Evolutionary conservation across 495 filamentous ascomycete species (phyloP).

Genomic region (Aspergillus sclerotioniger): DNA sequence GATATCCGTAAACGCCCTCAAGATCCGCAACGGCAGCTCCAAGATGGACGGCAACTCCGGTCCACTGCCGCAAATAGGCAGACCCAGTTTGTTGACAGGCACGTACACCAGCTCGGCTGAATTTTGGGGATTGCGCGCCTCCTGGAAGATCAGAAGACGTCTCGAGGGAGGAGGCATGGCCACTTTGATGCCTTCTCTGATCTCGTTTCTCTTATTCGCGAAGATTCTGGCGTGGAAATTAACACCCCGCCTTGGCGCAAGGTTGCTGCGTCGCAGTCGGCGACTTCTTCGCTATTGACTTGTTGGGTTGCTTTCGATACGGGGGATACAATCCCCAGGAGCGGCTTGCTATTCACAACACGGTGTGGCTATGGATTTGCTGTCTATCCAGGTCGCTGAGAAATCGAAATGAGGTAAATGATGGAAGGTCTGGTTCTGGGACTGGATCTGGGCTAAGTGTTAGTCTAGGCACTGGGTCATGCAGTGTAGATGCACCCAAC

Average conservation of each 20-base stretch:
- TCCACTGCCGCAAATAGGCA: constrained; percentile 39
- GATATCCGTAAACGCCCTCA: constrained; percentile 44
- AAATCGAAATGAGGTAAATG: not conserved
- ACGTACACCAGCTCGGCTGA: constrained; percentile 33
- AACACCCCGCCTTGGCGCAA: not conserved
- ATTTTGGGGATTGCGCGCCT: constrained; percentile 33
- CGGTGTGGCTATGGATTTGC: no score
- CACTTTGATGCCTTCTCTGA: not conserved
- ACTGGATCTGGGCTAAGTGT: not conserved
- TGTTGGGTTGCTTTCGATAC: no score
- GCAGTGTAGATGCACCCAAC: not conserved
- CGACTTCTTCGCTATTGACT: no score
- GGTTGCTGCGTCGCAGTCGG: no score
- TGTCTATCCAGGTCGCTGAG: not conserved
- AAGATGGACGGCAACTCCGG: constrained; percentile 40
- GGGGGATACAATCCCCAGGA: no score
- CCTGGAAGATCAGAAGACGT: constrained; percentile 41
- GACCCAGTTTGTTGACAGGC: constrained; percentile 44
- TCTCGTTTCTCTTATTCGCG: not conserved
- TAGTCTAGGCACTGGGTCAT: not conserved
- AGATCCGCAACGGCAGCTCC: constrained; percentile 37
- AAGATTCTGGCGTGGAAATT: not conserved
- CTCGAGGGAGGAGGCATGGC: constrained; percentile 11
- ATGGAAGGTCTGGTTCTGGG: not conserved
- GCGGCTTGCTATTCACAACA: not conserved